Percentiles rank a stretch among this genome's conserved stretches.
phyloP scores from a whole-genome alignment of 345 rosid genomes.

The Rhodamnia rubescens region DNA sequence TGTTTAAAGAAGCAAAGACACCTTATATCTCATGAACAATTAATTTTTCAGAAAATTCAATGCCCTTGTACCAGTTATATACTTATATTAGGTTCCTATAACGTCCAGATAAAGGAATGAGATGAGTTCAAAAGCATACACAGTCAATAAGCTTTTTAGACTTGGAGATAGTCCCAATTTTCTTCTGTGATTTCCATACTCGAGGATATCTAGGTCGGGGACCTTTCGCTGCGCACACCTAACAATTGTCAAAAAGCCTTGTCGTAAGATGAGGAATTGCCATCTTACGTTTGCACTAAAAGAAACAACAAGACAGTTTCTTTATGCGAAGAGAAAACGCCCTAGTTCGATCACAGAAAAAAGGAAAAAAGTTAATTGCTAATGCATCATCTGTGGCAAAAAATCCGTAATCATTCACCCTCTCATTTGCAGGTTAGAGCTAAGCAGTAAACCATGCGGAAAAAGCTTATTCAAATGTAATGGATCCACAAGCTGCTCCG shows the following conservation, averaged over 20 bases:
- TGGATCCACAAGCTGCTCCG: neutral
- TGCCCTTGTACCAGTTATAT: neutral
- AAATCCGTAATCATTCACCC: neutral
- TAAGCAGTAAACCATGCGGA: neutral
- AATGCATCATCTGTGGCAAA: neutral
- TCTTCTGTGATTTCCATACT: slow-evolving; percentile 68
- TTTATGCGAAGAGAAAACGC: neutral
- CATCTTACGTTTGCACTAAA: neutral
- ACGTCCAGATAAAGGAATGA: too few relatives aligned
- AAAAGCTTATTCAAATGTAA: neutral
- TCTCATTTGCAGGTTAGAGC: neutral
- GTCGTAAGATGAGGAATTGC: neutral
- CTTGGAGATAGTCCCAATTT: slow-evolving; percentile 78
- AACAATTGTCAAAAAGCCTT: neutral
- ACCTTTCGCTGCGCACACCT: slow-evolving; percentile 86
- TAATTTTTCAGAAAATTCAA: neutral
- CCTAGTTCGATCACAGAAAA: neutral
- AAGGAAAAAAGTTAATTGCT: neutral
- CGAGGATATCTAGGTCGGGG: slow-evolving; percentile 88
- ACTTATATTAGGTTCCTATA: neutral
- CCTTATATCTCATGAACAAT: neutral
- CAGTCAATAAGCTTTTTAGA: slow-evolving; percentile 60
- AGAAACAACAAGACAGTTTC: neutral
- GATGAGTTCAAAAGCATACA: slow-evolving; percentile 19
- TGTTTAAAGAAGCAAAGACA: neutral